Percentiles rank a stretch among this genome's conserved stretches.
These are phyloP conservation scores for Mucor racemosus DNA, from an alignment of 371 early-diverging fungal species.

Conservation along the genomic window DNA sequence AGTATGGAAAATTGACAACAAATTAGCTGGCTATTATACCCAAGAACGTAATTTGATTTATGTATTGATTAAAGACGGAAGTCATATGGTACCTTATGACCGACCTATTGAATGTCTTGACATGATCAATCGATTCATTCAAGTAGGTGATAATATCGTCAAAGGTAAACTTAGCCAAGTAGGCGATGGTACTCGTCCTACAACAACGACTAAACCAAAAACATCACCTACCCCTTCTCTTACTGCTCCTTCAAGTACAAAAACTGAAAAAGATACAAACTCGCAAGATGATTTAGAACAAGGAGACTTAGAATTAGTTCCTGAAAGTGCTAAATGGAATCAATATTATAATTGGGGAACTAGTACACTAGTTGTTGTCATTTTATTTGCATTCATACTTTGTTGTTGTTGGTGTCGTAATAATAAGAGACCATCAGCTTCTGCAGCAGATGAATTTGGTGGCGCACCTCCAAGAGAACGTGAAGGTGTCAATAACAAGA, in stretches of 20 bases:
- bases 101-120: conserved; percentile 66
- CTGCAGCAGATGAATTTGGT: conserved; percentile 25
- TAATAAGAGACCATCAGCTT: conserved; percentile 11
- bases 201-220: background rate
- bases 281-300: background rate
- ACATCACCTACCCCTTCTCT: background rate
- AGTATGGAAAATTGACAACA: conserved; percentile 65
- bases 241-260: background rate
- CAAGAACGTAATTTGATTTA: conserved; percentile 73
- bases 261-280: background rate
- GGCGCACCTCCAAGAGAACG: conserved; percentile 28
- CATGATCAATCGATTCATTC: conserved; percentile 79
- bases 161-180: conserved; percentile 40
- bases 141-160: conserved; percentile 49
- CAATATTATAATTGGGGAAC: conserved; percentile 32
- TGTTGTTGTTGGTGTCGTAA: conserved; percentile 43
- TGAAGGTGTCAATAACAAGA: conserved; percentile 8
- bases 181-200: conserved; percentile 11
- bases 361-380: conserved; percentile 31
- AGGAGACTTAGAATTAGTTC: background rate
- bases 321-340: conserved; percentile 6
- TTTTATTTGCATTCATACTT: conserved; percentile 29
- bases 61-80: conserved; percentile 69
- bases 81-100: conserved; percentile 88
- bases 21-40: conserved; percentile 59